Conservation (phyloP, 495 filamentous ascomycete genomes). For the Tuber brumale region DNA sequence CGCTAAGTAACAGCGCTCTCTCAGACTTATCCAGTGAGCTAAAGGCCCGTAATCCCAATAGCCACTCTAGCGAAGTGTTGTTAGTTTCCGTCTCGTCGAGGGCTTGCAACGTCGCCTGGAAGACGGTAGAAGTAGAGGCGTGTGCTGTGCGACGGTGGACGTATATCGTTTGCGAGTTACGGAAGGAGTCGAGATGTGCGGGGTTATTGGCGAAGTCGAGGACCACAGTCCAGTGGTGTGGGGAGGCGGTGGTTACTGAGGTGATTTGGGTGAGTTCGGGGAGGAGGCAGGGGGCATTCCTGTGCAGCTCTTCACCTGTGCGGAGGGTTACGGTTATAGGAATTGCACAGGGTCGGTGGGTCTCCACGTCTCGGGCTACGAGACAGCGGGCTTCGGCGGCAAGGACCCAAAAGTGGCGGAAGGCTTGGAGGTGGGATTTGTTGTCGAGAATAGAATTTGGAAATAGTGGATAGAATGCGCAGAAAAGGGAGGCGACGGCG, state of each 20-base stretch:
- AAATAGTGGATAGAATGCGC: constrained; percentile 90
- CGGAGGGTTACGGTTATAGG: constrained; percentile 57
- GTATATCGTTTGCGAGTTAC: constrained; percentile 66
- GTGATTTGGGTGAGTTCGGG: constrained; percentile 67
- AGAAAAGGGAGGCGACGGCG: constrained; percentile 76
- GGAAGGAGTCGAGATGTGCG: constrained; percentile 62
- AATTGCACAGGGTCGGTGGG: constrained; percentile 65
- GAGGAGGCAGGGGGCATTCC: constrained; percentile 69
- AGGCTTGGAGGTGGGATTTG: constrained; percentile 88
- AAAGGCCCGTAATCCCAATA: constrained; percentile 62
- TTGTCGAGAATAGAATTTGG: constrained; percentile 85
- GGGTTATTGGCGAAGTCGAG: constrained; percentile 68
- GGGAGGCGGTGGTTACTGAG: constrained; percentile 58
- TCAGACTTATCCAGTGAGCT: constrained; percentile 67
- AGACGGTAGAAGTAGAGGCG: constrained; percentile 61
- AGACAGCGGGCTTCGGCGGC: constrained; percentile 86
- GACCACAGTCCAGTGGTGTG: constrained; percentile 77
- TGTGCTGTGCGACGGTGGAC: constrained; percentile 70
- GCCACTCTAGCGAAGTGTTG: constrained; percentile 59
- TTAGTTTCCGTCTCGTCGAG: constrained; percentile 48
- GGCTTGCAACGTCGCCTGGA: constrained; percentile 66
- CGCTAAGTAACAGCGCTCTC: constrained; percentile 60
- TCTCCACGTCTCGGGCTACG: constrained; percentile 75
- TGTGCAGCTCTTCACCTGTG: constrained; percentile 46
- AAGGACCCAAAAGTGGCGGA: constrained; percentile 95